Conservation (phyloP, 306 rosid genomes). For the Glycyrrhiza uralensis region DNA sequence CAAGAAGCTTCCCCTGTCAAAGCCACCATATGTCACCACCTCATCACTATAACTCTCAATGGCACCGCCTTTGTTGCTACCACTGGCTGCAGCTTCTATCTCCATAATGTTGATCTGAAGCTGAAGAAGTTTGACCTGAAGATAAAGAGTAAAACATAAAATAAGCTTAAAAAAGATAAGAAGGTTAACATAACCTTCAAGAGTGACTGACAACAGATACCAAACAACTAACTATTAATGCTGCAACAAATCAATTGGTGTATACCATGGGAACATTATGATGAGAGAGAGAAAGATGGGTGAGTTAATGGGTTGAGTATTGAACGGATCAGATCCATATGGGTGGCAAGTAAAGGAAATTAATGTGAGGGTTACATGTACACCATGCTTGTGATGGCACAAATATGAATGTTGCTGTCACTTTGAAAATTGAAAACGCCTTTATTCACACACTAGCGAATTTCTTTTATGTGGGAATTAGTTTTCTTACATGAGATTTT, state of each 20-base stretch:
- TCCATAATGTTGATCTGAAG: conserved; percentile 40
- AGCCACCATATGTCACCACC: conserved; percentile 22
- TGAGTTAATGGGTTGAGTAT: conserved; percentile 25
- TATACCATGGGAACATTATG: conserved; percentile 33
- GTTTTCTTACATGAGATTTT: background rate
- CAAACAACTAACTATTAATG: conserved; percentile 60
- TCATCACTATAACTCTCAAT: background rate
- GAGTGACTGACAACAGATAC: conserved; percentile 41
- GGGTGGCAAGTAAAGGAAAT: conserved; percentile 49
- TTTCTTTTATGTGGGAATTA: background rate
- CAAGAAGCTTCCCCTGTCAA: conserved; percentile 60
- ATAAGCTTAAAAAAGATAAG: background rate
- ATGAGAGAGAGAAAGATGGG: conserved; percentile 37
- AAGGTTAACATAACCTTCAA: background rate
- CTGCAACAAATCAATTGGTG: conserved; percentile 14
- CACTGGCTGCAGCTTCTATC: conserved; percentile 34
- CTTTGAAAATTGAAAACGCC: background rate
- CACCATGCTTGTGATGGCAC: conserved; percentile 30
- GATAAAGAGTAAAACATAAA: background rate
- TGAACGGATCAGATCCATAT: conserved; percentile 27
- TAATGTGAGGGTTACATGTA: conserved; percentile 33
- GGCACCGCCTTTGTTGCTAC: conserved; percentile 6
- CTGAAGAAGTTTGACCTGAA: background rate
- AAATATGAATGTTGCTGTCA: conserved; percentile 25
- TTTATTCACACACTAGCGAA: background rate